Conservation (phyloP, 441 rosid genomes). For the Populus tomentosa region DNA sequence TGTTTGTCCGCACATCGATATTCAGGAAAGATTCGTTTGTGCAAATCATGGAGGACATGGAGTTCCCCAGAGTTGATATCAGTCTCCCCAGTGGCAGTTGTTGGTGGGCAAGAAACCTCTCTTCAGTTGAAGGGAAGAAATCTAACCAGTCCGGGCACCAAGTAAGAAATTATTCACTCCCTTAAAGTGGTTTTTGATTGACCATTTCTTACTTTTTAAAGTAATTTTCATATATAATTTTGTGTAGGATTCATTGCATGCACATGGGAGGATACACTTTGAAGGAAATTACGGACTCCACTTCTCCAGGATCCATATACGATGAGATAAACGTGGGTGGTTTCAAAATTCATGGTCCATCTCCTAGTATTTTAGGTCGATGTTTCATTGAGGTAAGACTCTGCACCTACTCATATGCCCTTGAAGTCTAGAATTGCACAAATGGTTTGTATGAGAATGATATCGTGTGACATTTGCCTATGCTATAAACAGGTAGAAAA, state of each 20-base stretch:
- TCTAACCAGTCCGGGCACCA: conserved; percentile 60
- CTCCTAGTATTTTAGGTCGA: conserved; percentile 50
- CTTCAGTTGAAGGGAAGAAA: conserved; percentile 72
- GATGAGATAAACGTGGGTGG: conserved; percentile 55
- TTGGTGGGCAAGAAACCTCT: conserved; percentile 61
- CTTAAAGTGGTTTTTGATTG: not conserved
- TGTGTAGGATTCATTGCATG: conserved; percentile 61
- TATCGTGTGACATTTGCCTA: conserved; percentile 5
- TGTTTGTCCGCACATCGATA: conserved; percentile 3
- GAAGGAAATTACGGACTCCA: conserved; percentile 37
- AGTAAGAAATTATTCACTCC: conserved; percentile 35
- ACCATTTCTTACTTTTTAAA: conserved; percentile 4
- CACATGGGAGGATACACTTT: conserved; percentile 64
- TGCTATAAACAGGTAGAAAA: conserved; percentile 64
- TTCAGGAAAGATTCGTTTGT: conserved; percentile 61
- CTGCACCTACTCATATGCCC: conserved; percentile 7
- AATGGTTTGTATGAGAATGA: not conserved
- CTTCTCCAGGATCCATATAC: conserved; percentile 30
- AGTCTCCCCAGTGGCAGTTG: conserved; percentile 79
- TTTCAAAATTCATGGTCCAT: conserved; percentile 40
- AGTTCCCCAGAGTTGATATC: conserved; percentile 76
- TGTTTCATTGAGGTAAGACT: conserved; percentile 78
- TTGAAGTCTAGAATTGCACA: conserved; percentile 8
- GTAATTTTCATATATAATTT: not conserved
- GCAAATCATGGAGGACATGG: conserved; percentile 79